A percentile compares a stretch with the other conserved stretches of the same genome.
Evolutionary conservation across 257 asterid species (phyloP).

Genomic region (Lycium ferocissimum): DNA sequence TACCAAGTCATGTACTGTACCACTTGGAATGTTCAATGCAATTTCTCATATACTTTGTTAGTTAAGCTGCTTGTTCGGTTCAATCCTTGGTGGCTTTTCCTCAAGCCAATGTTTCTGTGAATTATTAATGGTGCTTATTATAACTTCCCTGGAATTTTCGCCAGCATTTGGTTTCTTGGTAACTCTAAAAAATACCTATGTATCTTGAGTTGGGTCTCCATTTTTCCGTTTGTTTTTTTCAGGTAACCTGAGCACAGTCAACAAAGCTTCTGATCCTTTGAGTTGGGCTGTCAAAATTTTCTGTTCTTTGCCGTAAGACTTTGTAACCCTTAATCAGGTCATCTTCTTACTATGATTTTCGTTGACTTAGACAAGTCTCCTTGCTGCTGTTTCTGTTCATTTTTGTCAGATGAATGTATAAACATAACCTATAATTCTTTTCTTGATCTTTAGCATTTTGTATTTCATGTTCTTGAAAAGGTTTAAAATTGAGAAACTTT

Average conservation of each 20-base stretch:
- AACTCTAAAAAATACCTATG: constrained; percentile 10
- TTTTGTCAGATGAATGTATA: constrained; percentile 8
- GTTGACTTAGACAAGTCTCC: background rate
- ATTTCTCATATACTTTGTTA: background rate
- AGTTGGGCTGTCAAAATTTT: background rate
- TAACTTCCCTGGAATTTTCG: constrained; percentile 2
- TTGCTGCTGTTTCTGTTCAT: background rate
- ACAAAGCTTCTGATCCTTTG: constrained; percentile 11
- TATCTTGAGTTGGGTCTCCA: constrained; percentile 8
- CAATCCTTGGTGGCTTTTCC: too few species aligned
- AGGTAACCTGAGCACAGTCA: constrained; percentile 13
- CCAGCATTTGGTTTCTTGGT: background rate
- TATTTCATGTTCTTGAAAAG: background rate
- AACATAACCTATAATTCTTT: background rate
- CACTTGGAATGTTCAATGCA: constrained; percentile 22
- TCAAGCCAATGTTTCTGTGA: background rate
- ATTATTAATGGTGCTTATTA: background rate
- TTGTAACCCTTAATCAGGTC: constrained; percentile 11
- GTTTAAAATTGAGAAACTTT: background rate
- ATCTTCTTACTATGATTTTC: background rate
- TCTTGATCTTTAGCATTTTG: constrained; percentile 10
- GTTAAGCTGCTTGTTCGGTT: background rate
- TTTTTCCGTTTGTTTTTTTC: background rate
- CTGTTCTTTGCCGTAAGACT: background rate
- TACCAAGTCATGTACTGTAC: background rate